Evolutionary conservation across 1,284 basidiomycete species (phyloP).

Genomic region (Moesziomyces antarcticus): DNA sequence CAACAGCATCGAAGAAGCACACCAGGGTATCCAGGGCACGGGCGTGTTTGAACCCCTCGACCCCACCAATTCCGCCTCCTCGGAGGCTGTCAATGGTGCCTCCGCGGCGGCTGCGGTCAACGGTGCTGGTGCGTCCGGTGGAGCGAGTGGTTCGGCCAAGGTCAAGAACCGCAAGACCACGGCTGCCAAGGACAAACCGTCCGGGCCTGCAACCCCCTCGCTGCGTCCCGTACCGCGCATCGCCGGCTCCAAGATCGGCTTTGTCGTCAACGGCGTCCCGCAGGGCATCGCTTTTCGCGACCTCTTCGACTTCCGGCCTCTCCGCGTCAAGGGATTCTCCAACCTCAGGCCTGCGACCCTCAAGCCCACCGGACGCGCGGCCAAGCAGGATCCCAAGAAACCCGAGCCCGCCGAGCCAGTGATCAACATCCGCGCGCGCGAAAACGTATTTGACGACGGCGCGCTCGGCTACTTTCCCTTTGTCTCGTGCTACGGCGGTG

Average conservation of each 20-base stretch:
- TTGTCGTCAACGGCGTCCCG: conserved; percentile 90
- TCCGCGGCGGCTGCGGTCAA: conserved; percentile 2
- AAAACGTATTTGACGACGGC: conserved; percentile 92
- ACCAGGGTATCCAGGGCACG: conserved; percentile 34
- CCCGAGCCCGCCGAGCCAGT: conserved; percentile 22
- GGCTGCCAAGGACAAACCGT: conserved; percentile 39
- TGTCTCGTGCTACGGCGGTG: conserved; percentile 91
- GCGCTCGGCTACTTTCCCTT: conserved; percentile 95
- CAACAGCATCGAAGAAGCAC: conserved; percentile 37
- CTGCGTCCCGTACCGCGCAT: conserved; percentile 80
- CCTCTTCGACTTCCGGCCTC: conserved; percentile 88
- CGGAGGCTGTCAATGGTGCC: conserved; percentile 1
- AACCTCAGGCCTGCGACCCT: conserved; percentile 11
- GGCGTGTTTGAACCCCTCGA: conserved; percentile 28
- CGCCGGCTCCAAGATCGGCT: conserved; percentile 80
- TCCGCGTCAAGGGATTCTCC: conserved; percentile 67
- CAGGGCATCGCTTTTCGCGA: conserved; percentile 88
- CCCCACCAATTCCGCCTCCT: not conserved
- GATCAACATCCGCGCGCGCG: conserved; percentile 61
- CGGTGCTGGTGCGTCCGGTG: conserved; percentile 1
- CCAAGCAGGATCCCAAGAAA: conserved; percentile 13
- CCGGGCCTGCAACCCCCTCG: conserved; percentile 46
- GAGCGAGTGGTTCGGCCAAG: conserved; percentile 30
- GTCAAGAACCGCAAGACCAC: conserved; percentile 43
- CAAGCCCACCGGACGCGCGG: conserved; percentile 4